Conservation (phyloP, 2,329 filamentous ascomycete genomes). For the Neurospora crassa region DNA sequence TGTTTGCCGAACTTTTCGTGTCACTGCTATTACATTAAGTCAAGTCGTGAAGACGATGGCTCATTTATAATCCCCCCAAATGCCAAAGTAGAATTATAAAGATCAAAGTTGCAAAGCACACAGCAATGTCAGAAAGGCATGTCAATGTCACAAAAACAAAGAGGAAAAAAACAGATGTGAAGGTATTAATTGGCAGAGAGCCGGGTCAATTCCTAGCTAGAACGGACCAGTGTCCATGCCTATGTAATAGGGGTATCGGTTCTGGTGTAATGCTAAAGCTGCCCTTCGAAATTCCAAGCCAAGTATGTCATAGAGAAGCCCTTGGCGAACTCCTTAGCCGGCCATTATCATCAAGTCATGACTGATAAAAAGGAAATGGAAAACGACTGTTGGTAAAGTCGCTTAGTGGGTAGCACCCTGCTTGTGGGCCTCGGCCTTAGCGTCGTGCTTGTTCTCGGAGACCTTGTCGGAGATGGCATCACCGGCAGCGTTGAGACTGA, state of each 20-base stretch:
- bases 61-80: not conserved
- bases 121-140: too few species aligned
- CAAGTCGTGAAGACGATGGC: not conserved
- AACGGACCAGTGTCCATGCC: not conserved
- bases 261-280: not conserved
- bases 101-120: not conserved
- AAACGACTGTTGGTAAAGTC: conserved; percentile 2
- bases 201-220: not conserved
- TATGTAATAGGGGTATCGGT: not conserved
- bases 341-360: conserved; percentile 4
- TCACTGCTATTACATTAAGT: not conserved
- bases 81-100: not conserved
- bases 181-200: not conserved
- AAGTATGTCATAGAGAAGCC: not conserved
- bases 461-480: conserved; percentile 30
- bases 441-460: conserved; percentile 22
- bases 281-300: not conserved
- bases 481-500: conserved; percentile 21
- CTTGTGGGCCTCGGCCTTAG: conserved; percentile 29
- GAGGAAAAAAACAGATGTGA: not conserved
- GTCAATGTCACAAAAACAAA: not conserved
- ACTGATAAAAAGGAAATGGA: conserved; percentile 5
- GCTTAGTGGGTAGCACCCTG: conserved; percentile 28
- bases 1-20: not conserved
- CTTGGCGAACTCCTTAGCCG: not conserved